These are phyloP conservation scores for Cyclotella atomus DNA, from an alignment of 108 stramenopile species.

Conservation along the genomic window DNA sequence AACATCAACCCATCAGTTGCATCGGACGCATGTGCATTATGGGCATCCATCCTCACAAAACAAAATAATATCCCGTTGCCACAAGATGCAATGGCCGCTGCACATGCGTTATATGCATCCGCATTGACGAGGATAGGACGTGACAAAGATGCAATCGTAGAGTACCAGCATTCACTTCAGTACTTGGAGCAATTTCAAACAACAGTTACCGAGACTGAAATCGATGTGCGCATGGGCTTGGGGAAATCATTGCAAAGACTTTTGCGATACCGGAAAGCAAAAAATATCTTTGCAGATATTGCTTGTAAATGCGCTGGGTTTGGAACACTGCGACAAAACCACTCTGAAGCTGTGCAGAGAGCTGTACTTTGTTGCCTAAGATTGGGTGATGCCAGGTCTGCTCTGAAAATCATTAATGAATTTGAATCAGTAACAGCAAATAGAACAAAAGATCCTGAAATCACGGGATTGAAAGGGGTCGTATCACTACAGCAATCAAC, in stretches of 20 bases:
- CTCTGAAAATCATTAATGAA: slow-evolving; percentile 11
- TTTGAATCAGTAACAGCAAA: slow-evolving; percentile 17
- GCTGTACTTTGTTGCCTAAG: slow-evolving; percentile 56
- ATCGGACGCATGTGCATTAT: slow-evolving; percentile 29
- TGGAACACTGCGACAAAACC: not conserved
- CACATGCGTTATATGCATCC: slow-evolving; percentile 58
- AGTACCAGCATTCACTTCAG: slow-evolving; percentile 41
- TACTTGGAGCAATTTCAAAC: slow-evolving; percentile 18
- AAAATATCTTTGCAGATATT: slow-evolving; percentile 20
- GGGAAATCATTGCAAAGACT: slow-evolving; percentile 63
- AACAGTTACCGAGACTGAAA: slow-evolving; percentile 21
- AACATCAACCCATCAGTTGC: slow-evolving; percentile 33
- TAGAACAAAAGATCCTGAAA: slow-evolving; percentile 7
- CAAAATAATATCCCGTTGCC: slow-evolving; percentile 3
- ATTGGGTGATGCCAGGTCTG: slow-evolving; percentile 24
- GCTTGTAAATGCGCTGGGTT: slow-evolving; percentile 1
- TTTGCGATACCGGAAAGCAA: slow-evolving; percentile 58
- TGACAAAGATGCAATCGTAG: slow-evolving; percentile 53
- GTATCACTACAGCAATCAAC: slow-evolving; percentile 16
- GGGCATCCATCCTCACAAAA: slow-evolving; percentile 28
- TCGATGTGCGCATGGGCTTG: slow-evolving; percentile 44
- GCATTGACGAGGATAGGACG: slow-evolving; percentile 66
- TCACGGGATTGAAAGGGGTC: slow-evolving; percentile 25
- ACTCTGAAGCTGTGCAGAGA: slow-evolving; percentile 22
- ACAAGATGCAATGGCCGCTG: slow-evolving; percentile 9